Conservation (phyloP, 257 asterid genomes). For the Misopates orontium region DNA sequence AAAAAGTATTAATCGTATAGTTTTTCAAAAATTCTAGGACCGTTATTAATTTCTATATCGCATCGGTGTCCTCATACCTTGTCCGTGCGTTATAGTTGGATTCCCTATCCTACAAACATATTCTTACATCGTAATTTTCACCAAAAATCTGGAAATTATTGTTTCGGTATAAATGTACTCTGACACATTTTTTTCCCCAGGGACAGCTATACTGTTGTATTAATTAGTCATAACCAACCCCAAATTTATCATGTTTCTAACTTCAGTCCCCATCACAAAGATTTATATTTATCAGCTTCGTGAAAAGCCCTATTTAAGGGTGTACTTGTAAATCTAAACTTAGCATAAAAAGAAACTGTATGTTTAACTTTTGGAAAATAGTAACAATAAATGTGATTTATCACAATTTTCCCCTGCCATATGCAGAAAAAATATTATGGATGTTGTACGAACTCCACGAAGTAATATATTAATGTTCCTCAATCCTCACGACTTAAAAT, state of each 20-base stretch:
- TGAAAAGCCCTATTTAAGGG: neutral
- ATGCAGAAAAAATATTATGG: no score
- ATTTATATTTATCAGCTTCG: neutral
- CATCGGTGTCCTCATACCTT: no score
- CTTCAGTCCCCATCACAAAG: conserved; percentile 9
- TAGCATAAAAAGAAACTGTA: no score
- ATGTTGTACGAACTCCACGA: no score
- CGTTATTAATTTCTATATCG: no score
- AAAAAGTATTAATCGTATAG: no score
- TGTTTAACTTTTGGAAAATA: no score
- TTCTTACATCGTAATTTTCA: neutral
- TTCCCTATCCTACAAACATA: no score
- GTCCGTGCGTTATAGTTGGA: no score
- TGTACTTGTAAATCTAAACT: neutral
- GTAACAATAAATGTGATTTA: no score
- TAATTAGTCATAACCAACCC: neutral
- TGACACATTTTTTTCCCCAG: neutral
- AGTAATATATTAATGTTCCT: neutral
- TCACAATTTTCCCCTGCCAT: no score
- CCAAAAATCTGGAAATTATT: neutral
- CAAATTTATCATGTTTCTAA: conserved; percentile 1
- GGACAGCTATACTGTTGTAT: neutral
- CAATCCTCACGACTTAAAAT: neutral
- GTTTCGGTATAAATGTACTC: neutral
- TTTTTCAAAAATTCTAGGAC: no score